Conservation (phyloP, 768 basidiomycete genomes). For the Tylopilus sp. region DNA sequence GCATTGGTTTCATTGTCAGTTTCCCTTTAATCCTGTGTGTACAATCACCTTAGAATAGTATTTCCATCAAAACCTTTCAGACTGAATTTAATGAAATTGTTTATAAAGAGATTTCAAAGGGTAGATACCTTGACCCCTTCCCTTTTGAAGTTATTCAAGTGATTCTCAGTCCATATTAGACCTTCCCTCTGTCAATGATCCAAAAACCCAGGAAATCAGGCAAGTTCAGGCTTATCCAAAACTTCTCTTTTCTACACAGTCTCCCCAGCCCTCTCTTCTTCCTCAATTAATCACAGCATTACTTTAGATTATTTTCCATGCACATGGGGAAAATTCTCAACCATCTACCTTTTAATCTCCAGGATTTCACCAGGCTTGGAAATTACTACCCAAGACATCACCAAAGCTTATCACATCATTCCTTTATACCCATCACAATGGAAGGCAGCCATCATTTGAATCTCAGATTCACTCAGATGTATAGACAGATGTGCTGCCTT, state of each 20-base stretch:
- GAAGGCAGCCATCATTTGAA: neutral
- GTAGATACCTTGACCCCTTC: neutral
- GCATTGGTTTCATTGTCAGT: neutral
- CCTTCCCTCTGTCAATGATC: neutral
- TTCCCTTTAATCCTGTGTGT: neutral
- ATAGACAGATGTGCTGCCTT: constrained; percentile 1
- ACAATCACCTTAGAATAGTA: neutral
- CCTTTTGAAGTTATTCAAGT: neutral
- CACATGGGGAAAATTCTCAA: neutral
- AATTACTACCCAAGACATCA: neutral
- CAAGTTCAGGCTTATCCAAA: neutral
- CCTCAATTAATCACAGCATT: neutral
- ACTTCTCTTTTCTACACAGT: neutral
- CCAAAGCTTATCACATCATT: neutral
- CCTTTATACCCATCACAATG: neutral
- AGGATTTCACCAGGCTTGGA: neutral
- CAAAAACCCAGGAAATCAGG: too few relatives aligned
- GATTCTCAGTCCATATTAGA: neutral
- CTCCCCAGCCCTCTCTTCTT: neutral
- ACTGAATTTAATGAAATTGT: neutral
- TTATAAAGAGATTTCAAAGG: neutral
- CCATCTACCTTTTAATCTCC: neutral
- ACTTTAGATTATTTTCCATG: neutral
- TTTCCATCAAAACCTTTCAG: neutral
- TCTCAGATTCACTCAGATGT: neutral